Evolutionary conservation across 306 rosid species (phyloP).

Genomic region (Calophaca sinica): DNA sequence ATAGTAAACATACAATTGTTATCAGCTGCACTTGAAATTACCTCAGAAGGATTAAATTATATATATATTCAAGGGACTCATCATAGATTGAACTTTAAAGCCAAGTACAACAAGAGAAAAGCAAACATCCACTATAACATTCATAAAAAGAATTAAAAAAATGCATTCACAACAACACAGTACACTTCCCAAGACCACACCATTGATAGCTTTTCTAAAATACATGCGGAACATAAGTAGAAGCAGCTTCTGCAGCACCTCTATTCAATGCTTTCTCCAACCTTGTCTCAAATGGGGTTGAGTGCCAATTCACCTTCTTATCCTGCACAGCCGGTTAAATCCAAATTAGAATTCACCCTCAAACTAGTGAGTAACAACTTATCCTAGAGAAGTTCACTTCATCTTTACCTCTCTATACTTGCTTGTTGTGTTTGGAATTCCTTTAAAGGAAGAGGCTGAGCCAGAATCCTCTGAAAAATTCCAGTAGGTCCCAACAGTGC

Average conservation of each 20-base stretch:
- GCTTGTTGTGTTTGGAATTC: constrained; percentile 89
- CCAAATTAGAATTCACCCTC: constrained; percentile 58
- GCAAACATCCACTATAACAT: constrained; percentile 45
- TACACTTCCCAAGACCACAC: constrained; percentile 37
- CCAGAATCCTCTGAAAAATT: constrained; percentile 55
- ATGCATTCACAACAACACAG: constrained; percentile 43
- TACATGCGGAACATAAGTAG: constrained; percentile 46
- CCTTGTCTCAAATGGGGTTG: constrained; percentile 89
- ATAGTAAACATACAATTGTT: neutral
- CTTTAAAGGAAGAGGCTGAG: constrained; percentile 67
- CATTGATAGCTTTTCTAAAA: constrained; percentile 43
- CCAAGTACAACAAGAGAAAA: constrained; percentile 41
- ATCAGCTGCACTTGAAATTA: constrained; percentile 12
- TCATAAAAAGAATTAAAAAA: constrained; percentile 53
- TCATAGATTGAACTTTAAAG: constrained; percentile 9
- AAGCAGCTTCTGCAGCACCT: constrained; percentile 57
- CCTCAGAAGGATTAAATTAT: neutral
- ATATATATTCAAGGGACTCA: neutral
- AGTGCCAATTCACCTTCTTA: constrained; percentile 78
- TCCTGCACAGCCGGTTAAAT: constrained; percentile 69
- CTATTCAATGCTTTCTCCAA: constrained; percentile 80
- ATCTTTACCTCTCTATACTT: constrained; percentile 85
- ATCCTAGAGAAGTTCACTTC: constrained; percentile 48
- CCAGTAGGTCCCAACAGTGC: constrained; percentile 87
- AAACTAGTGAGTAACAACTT: constrained; percentile 28